Conservation (phyloP, 1,139 yeast genomes). For the Saccharomyces pastorianus region DNA sequence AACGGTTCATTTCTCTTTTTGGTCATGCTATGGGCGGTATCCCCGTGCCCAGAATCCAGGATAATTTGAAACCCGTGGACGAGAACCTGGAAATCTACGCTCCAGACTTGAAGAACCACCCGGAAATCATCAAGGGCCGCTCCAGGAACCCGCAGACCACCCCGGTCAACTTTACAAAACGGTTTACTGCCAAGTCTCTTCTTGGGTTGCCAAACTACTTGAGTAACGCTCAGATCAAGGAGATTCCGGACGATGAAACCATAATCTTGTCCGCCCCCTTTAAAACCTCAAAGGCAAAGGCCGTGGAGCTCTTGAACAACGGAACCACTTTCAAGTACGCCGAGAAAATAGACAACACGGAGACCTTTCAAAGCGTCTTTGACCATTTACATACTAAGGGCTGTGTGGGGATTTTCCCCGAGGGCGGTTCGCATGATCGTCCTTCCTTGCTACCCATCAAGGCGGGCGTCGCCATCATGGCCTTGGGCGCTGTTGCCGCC, state of each 20-base stretch:
- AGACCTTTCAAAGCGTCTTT: conserved; percentile 55
- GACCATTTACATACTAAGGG: conserved; percentile 50
- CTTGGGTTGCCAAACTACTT: conserved; percentile 53
- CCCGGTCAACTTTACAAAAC: conserved; percentile 33
- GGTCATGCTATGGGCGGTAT: conserved; percentile 55
- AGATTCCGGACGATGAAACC: conserved; percentile 47
- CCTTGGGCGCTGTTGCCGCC: conserved; percentile 59
- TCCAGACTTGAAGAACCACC: conserved; percentile 34
- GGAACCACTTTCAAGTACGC: conserved; percentile 54
- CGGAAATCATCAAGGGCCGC: conserved; percentile 25
- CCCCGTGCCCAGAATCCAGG: conserved; percentile 72
- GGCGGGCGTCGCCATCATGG: conserved; percentile 80
- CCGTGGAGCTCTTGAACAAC: conserved; percentile 35
- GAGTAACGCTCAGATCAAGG: conserved; percentile 50
- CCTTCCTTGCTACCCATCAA: conserved; percentile 65
- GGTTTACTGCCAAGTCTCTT: conserved; percentile 43
- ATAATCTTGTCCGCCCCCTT: conserved; percentile 45
- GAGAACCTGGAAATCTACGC: conserved; percentile 40
- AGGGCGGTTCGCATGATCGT: conserved; percentile 65
- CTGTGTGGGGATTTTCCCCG: conserved; percentile 65
- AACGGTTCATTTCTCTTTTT: conserved; percentile 46
- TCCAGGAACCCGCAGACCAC: conserved; percentile 6
- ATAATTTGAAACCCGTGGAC: conserved; percentile 40
- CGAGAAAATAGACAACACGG: conserved; percentile 54
- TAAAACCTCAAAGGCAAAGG: conserved; percentile 26